Conservation (phyloP, 2,329 filamentous ascomycete genomes). For the Ophiostoma ips region DNA sequence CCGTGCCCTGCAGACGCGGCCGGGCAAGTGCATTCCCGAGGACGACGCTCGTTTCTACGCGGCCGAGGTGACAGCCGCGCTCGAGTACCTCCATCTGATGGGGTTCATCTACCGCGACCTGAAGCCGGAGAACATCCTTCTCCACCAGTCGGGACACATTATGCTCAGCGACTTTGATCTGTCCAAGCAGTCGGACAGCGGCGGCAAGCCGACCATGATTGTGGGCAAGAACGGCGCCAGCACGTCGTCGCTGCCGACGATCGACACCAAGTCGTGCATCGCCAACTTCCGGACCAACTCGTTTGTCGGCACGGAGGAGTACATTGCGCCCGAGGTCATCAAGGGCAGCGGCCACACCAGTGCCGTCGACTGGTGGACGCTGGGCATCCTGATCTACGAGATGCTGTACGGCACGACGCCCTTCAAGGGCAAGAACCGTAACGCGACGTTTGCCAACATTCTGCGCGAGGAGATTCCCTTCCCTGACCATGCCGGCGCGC, state of each 20-base stretch:
- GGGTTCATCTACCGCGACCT: slow-evolving; percentile 97
- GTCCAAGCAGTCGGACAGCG: slow-evolving; percentile 92
- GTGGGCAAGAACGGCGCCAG: slow-evolving; percentile 79
- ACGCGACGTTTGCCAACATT: slow-evolving; percentile 96
- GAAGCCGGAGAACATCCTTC: slow-evolving; percentile 95
- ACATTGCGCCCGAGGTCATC: slow-evolving; percentile 97
- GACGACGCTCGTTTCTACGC: slow-evolving; percentile 96
- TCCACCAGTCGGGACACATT: slow-evolving; percentile 98
- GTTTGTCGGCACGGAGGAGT: slow-evolving; percentile 96
- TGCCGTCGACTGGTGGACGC: slow-evolving; percentile 97
- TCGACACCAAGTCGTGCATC: slow-evolving; percentile 97
- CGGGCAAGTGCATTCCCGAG: slow-evolving; percentile 93
- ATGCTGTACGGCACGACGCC: slow-evolving; percentile 98
- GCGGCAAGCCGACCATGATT: slow-evolving; percentile 96
- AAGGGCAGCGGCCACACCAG: slow-evolving; percentile 97
- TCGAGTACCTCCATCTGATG: slow-evolving; percentile 97
- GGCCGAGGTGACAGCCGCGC: slow-evolving; percentile 86
- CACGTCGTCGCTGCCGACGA: slow-evolving; percentile 78
- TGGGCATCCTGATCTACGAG: slow-evolving; percentile 94
- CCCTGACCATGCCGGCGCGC: slow-evolving; percentile 71
- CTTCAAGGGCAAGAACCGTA: slow-evolving; percentile 98
- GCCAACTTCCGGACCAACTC: slow-evolving; percentile 97
- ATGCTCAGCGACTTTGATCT: slow-evolving; percentile 99
- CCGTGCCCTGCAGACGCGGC: slow-evolving; percentile 84
- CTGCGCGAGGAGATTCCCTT: slow-evolving; percentile 91